Evolutionary conservation across 805 yeast genomes (phyloP).

Genomic region (Lipomyces yamanashiensis): DNA sequence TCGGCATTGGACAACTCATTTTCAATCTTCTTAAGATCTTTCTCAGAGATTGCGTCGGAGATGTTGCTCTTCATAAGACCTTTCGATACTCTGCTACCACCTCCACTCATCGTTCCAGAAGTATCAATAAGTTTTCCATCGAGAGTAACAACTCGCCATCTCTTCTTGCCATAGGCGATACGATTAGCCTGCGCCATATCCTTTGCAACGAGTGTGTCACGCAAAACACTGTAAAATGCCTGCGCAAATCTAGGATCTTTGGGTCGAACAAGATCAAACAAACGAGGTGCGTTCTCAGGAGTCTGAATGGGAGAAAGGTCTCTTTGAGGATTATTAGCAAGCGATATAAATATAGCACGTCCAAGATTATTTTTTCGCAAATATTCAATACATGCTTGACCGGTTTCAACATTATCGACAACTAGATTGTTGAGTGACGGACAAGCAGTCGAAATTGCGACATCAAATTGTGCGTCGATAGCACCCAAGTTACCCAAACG

Average conservation of each 20-base stretch:
- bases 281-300: constrained; percentile 76
- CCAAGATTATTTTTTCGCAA: constrained; percentile 84
- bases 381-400: constrained; percentile 78
- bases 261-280: constrained; percentile 81
- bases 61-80: constrained; percentile 73
- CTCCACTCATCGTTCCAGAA: constrained; percentile 97
- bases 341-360: constrained; percentile 81
- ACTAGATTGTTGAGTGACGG: constrained; percentile 91
- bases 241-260: constrained; percentile 70
- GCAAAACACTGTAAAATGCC: constrained; percentile 86
- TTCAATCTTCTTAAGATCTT: constrained; percentile 60
- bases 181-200: constrained; percentile 78
- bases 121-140: constrained; percentile 91
- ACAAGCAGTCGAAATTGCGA: constrained; percentile 94
- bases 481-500: constrained; percentile 90
- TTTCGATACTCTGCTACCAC: constrained; percentile 68
- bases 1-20: constrained; percentile 60
- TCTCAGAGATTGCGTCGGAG: constrained; percentile 54
- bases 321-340: constrained; percentile 71
- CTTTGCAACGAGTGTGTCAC: constrained; percentile 85
- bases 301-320: constrained; percentile 63
- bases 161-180: constrained; percentile 80
- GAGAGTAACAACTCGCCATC: constrained; percentile 88
- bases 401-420: constrained; percentile 76
- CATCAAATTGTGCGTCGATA: constrained; percentile 85